Conservation (phyloP, 441 rosid genomes). For the Bruguiera hainesii region DNA sequence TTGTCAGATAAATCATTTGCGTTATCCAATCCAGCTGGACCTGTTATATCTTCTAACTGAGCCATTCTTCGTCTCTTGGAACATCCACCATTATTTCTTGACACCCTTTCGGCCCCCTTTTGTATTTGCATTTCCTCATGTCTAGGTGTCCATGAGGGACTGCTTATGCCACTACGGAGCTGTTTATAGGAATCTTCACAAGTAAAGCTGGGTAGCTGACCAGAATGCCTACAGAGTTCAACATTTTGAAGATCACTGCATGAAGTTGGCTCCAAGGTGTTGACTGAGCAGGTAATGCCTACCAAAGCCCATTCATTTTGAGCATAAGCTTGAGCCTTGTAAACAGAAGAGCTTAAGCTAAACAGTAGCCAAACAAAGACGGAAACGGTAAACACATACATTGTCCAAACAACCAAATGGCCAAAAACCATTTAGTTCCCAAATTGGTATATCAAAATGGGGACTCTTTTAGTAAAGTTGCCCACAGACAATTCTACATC, state of each 20-base stretch:
- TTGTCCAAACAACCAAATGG: not conserved
- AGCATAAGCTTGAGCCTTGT: not conserved
- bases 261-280: conserved; percentile 35
- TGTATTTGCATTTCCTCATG: conserved; percentile 42
- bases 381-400: not conserved
- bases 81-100: conserved; percentile 46
- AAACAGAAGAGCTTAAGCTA: not conserved
- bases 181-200: conserved; percentile 41
- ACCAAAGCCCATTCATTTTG: conserved; percentile 6
- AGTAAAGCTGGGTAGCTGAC: conserved; percentile 35
- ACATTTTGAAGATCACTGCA: conserved; percentile 38
- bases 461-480: not conserved
- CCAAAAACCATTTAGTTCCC: not conserved
- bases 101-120: conserved; percentile 49
- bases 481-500: not conserved
- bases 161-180: conserved; percentile 23
- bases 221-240: conserved; percentile 33
- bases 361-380: not conserved
- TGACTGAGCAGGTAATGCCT: conserved; percentile 38
- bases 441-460: not conserved
- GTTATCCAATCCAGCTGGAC: conserved; percentile 35
- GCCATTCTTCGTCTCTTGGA: conserved; percentile 49
- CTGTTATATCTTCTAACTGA: conserved; percentile 42
- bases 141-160: conserved; percentile 28
- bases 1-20: conserved; percentile 40